phyloP scores from a whole-genome alignment of 2,329 filamentous ascomycete species.

The Juglanconis sp. region DNA sequence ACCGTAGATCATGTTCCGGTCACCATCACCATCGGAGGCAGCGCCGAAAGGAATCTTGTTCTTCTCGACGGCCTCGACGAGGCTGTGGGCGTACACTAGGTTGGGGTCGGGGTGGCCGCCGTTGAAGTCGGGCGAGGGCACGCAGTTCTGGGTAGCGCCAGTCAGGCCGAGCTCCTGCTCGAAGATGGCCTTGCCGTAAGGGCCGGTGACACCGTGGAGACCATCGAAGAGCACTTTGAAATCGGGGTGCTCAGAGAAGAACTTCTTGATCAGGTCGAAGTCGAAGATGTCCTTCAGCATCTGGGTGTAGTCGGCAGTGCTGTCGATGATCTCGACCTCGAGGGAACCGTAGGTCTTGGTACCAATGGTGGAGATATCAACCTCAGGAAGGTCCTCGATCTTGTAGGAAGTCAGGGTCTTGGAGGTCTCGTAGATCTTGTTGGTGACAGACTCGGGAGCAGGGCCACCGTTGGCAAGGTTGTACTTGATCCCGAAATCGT shows the following conservation, averaged over 20 bases:
- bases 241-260: conserved; percentile 80
- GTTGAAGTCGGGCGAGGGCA: conserved; percentile 90
- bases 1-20: conserved; percentile 99
- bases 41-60: conserved; percentile 92
- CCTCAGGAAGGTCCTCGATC: conserved; percentile 78
- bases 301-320: conserved; percentile 82
- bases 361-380: conserved; percentile 82
- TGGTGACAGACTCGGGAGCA: conserved; percentile 91
- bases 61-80: conserved; percentile 91
- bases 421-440: conserved; percentile 93
- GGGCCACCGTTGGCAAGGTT: conserved; percentile 95
- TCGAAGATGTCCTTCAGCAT: conserved; percentile 99
- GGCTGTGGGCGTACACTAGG: conserved; percentile 90
- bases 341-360: conserved; percentile 79
- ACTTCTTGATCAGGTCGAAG: conserved; percentile 91
- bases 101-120: conserved; percentile 98
- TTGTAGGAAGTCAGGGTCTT: conserved; percentile 92
- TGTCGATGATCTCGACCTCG: conserved; percentile 94
- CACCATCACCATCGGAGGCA: conserved; percentile 93
- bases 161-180: conserved; percentile 84
- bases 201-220: conserved; percentile 89
- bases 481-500: conserved; percentile 99
- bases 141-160: conserved; percentile 79
- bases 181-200: conserved; percentile 93
- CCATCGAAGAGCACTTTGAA: conserved; percentile 98